Base-by-base conservation (phyloP, 129 eudicot species). In the Glebionis coronaria region DNA sequence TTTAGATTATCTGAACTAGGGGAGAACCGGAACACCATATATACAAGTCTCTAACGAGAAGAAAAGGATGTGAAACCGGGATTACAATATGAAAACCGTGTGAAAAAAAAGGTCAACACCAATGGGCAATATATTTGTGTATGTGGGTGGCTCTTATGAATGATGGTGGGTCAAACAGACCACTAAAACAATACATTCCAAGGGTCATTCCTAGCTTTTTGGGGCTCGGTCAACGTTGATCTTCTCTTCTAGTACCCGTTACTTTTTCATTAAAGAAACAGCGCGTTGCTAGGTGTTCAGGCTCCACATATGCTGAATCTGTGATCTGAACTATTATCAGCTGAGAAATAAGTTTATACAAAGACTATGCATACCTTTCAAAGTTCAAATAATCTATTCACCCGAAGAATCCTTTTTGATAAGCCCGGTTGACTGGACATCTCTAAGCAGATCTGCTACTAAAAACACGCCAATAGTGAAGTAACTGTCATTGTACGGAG, bases 51-150 rank as follows among this genome's bases (percentile, higher is more conserved):
- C 46, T 5, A 28, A 55, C 9, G 51, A 25, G 29, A 58, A 13
- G 29, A 55, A 15, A 28, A 14, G 25, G 25, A 28, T 5, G 10
- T 5, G 21, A 40, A 5, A 7, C 4, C 44, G 42, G 16, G 35
- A 44, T 42, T 25, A 54, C 21, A 67, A 74, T n/a, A 20, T 45
- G 69, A 20, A 75, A 67, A 49, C 40, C 63, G 63, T 75, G 79
- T 49, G 63, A 75, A 58, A 49, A 45, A 20, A 4, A 13, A 44
- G 13, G 20, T 55, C 58, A 55, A 56, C 25, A 51, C 51, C 16
- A 19, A 46, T 38, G 56, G 29, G 14, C 70, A 20, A 53, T 40
- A 42, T 6, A 12, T 63, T 51, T 62, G 55, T 18, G 0, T 40
- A 14, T 56, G 44, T 66, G 67, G 38, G 45, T 67, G 73, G 51